Base-by-base conservation (phyloP, 768 basidiomycete genomes). In the Podaxis sp. region DNA sequence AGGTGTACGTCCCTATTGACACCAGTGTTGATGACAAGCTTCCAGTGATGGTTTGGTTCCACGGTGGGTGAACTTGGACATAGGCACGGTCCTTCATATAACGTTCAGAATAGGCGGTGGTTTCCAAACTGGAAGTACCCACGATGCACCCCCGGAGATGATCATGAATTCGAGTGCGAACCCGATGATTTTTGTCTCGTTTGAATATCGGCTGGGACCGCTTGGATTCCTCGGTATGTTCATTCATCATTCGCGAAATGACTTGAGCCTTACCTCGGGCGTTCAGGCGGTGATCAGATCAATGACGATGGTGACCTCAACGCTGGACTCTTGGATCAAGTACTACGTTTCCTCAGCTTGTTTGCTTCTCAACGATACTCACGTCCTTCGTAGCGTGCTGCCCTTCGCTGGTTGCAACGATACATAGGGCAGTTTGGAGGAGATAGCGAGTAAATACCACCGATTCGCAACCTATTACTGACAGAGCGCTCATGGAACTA, bases 41-140 rank as follows among this genome's bases (percentile, higher is more conserved):
- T 21, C 75, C 76, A 0, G 76, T 79, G 23, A 62, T 79, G 66
- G 73, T 79, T 5, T 79, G 69, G 69, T 76, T 79, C 59, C 76
- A 79, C 61, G 78, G 77, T 76, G 48, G 40, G 69, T 46, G 21
- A n/a, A 5, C 25, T 36, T 7, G 10, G 10, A 50, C 9, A 18
- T 47, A 16, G 32, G 14, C 47, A 11, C 27, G 25, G 46, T 14
- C 23, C 47, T 50, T 21, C 25, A 27, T 46, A 35, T 57, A 25
- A 42, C 9, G 5, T 7, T 25, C 18, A 21, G 32, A 27, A 6
- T 40, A 79, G 78, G 78, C 35, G 78, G 78, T 3, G 78, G 78
- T 10, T 79, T 76, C 46, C 73, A 77, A 66, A 62, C 59, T 3
- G 78, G 77, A 28, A 71, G 68, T 48, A 73, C 72, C 10, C 72